Base-by-base conservation (phyloP, 2,329 filamentous ascomycete genomes). In the Pleoardoris graminearum region DNA sequence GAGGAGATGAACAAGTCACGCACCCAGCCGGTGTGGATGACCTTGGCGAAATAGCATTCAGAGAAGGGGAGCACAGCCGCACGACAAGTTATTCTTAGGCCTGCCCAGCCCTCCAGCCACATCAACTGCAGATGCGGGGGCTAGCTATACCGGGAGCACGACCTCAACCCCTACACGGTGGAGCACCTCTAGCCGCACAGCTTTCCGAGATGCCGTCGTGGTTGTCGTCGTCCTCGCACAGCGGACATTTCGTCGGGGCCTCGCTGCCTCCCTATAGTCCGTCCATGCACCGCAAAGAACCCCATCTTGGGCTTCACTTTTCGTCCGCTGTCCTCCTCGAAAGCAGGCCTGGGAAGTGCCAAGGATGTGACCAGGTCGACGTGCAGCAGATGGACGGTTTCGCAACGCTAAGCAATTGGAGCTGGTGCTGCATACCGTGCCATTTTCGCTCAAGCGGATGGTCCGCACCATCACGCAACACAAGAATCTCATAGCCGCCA, bases 31-130 rank as follows among this genome's bases (percentile, higher is more conserved):
- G 43, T 46, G 35, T 46, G 12, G 43, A 33, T 46, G 43, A 46
- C 43, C 43, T 46, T 46, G 43, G 43, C 43, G 30, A n/a, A 33
- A 22, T n/a, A 23, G 29, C 43, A 16, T 35, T 35, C 14, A 30
- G 25, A 22, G 21, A n/a, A n/a, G n/a, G n/a, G n/a, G 43, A 16
- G 43, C 43, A 46, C 43, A 46, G 43, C 43, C 43, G 43, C 43
- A 10, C 43, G 21, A 46, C n/a, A 19, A 46, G 43, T 35, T 46
- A 46, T 25, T 22, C 19, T 46, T 46, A 36, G 43, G 30, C 17
- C 17, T n/a, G 27, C 29, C 16, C 27, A 32, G 41, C 43, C 43
- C 30, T 16, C 19, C 30, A 35, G 43, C 43, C 43, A 46, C 43
- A 36, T 11, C 29, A 7, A n/a, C n/a, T n/a, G n/a, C n/a, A n/a